Conservation (phyloP, 129 eudicot species). For the Flaveria linearis region DNA sequence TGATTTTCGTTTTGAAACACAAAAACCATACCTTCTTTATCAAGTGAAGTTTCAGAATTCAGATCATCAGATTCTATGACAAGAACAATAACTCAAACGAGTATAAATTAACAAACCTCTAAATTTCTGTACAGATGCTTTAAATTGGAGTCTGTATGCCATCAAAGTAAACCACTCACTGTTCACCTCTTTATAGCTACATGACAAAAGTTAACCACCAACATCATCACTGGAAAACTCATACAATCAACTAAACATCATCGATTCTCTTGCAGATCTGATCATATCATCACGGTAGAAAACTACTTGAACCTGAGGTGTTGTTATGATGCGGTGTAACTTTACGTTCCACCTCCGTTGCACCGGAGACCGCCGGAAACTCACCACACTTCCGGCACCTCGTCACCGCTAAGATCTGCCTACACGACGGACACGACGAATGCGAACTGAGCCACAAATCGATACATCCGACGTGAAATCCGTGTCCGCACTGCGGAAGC, state of each 20-base stretch:
- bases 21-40: no score
- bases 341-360: constrained; percentile 7
- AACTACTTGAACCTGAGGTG: constrained; percentile 27
- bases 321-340: neutral
- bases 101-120: neutral
- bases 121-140: neutral
- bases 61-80: neutral
- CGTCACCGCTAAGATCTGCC: constrained; percentile 28
- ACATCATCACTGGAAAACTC: neutral
- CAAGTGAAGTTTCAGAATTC: neutral
- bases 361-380: constrained; percentile 15
- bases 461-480: constrained; percentile 50
- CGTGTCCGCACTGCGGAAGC: constrained; percentile 51
- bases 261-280: no score
- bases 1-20: no score
- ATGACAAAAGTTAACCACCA: neutral
- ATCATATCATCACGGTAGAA: constrained; percentile 21
- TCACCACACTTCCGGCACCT: constrained; percentile 36
- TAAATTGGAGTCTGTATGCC: neutral
- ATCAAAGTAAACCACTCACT: neutral
- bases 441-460: constrained; percentile 48
- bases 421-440: constrained; percentile 39
- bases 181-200: neutral
- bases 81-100: constrained; percentile 3
- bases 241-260: neutral